Percentiles rank a stretch among this genome's conserved stretches.
Conservation (phyloP, 2,329 filamentous ascomycete species). For the Chrysosphaeria jannelii region DNA sequence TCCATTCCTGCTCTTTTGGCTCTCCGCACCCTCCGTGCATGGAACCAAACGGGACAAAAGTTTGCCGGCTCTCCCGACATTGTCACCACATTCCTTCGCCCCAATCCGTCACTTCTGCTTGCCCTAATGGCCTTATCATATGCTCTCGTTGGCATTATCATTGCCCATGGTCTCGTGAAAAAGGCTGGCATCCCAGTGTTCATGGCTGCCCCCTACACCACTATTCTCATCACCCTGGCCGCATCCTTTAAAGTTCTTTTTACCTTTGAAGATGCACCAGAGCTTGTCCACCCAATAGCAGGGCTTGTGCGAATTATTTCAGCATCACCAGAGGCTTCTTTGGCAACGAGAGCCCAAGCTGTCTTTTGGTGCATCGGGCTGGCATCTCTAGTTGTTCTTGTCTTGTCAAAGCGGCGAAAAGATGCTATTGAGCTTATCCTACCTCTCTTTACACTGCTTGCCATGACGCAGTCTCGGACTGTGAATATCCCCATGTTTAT, state of each 20-base stretch:
- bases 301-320: too few relatives aligned
- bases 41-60: constrained; percentile 97
- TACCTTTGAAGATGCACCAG: constrained; percentile 62
- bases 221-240: constrained; percentile 18
- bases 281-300: constrained; percentile 41
- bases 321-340: too few relatives aligned
- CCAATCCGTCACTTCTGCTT: constrained; percentile 44
- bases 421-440: too few relatives aligned
- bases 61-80: constrained; percentile 77
- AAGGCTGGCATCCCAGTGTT: constrained; percentile 10
- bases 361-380: too few relatives aligned
- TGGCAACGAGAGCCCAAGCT: too few relatives aligned
- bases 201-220: constrained; percentile 10
- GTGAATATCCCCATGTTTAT: constrained; percentile 69
- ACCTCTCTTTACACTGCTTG: constrained; percentile 43
- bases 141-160: constrained; percentile 19
- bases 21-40: constrained; percentile 40
- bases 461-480: constrained; percentile 62
- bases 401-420: too few relatives aligned
- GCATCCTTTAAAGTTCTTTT: constrained; percentile 76
- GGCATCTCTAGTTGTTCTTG: too few relatives aligned
- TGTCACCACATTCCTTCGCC: constrained; percentile 35
- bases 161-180: constrained; percentile 13
- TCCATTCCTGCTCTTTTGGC: constrained; percentile 21
- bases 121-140: constrained; percentile 38